phyloP scores from a whole-genome alignment of 1,284 basidiomycete genomes.

The Fistulina hepatica region DNA sequence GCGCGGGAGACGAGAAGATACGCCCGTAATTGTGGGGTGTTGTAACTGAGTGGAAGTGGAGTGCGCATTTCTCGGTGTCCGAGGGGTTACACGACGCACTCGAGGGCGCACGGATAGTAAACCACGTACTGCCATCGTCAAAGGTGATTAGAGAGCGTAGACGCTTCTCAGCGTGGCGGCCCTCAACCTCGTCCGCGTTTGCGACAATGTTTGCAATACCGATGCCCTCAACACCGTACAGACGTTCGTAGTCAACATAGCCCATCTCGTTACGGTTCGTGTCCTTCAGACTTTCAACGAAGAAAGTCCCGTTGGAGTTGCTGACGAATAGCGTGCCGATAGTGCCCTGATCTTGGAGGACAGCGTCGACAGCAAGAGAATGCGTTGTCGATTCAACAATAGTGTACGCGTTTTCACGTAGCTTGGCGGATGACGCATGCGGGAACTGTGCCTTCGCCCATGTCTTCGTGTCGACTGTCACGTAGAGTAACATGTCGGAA shows the following conservation, averaged over 20 bases:
- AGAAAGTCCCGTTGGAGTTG: conserved; percentile 91
- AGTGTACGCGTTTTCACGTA: conserved; percentile 89
- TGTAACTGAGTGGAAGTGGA: conserved; percentile 90
- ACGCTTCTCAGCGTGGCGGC: conserved; percentile 50
- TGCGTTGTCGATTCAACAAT: conserved; percentile 90
- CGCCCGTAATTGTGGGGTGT: conserved; percentile 86
- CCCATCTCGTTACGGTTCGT: conserved; percentile 85
- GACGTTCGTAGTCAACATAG: conserved; percentile 88
- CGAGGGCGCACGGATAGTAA: conserved; percentile 54
- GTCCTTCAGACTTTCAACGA: conserved; percentile 83
- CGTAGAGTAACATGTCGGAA: conserved; percentile 77
- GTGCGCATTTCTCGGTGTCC: conserved; percentile 56
- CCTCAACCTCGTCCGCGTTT: conserved; percentile 76
- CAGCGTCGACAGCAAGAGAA: conserved; percentile 89
- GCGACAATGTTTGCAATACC: conserved; percentile 82
- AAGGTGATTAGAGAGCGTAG: conserved; percentile 78
- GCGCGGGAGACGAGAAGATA: conserved; percentile 89
- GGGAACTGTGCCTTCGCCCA: conserved; percentile 85
- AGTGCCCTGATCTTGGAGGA: conserved; percentile 56
- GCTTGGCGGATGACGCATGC: conserved; percentile 66
- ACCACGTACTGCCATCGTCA: conserved; percentile 87
- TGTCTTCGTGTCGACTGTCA: conserved; percentile 66
- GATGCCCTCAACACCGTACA: conserved; percentile 90
- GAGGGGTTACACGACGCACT: conserved; percentile 54
- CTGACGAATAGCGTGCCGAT: conserved; percentile 91